phyloP scores from a whole-genome alignment of 2,329 filamentous ascomycete genomes.

The Triangularia setosa region DNA sequence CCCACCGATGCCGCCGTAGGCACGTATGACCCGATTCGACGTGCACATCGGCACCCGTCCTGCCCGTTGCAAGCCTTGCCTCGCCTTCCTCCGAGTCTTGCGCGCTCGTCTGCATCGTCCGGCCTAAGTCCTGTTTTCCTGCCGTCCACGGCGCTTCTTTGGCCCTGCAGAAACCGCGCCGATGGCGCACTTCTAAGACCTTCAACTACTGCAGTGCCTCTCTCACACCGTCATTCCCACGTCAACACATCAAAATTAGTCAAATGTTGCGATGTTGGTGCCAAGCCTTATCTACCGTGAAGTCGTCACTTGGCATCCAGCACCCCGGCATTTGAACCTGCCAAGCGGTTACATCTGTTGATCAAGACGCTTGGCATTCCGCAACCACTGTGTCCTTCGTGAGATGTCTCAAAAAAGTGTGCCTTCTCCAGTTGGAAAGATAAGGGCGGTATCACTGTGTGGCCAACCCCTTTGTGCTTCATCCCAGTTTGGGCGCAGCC shows the following conservation, averaged over 20 bases:
- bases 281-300: conserved; percentile 18
- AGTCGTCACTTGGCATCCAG: conserved; percentile 12
- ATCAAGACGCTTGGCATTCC: conserved; percentile 16
- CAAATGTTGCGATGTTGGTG: conserved; percentile 1
- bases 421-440: background rate
- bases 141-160: background rate
- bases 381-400: background rate
- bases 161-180: background rate
- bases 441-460: background rate
- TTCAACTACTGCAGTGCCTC: background rate
- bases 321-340: conserved; percentile 6
- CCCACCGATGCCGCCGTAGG: background rate
- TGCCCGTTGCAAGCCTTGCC: background rate
- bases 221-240: background rate
- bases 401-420: conserved; percentile 12
- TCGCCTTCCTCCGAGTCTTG: background rate
- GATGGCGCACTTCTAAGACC: background rate
- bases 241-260: conserved; percentile 2
- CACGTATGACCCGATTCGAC: conserved; percentile 3
- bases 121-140: background rate
- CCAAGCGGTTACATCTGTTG: conserved; percentile 19
- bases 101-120: background rate
- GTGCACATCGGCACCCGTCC: background rate
- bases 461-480: background rate
- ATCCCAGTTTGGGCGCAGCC: background rate